Evolutionary conservation across 805 yeast species (phyloP).

Genomic region (Naumovozyma castellii): DNA sequence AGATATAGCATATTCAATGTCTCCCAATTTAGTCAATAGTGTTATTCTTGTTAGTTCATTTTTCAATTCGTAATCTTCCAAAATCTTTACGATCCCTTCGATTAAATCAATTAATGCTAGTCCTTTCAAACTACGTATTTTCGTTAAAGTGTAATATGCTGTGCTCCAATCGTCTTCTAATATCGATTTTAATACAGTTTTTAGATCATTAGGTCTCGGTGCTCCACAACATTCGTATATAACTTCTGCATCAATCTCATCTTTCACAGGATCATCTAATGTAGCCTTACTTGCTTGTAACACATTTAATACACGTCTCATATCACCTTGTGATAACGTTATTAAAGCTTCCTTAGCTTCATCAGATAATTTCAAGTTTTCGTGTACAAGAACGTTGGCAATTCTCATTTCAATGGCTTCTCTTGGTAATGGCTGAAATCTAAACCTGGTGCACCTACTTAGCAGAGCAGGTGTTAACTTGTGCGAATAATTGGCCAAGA

Average conservation of each 20-base stretch:
- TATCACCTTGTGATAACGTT: constrained; percentile 79
- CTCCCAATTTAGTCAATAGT: constrained; percentile 64
- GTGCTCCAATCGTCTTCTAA: constrained; percentile 84
- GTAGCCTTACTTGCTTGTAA: constrained; percentile 90
- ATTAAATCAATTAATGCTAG: constrained; percentile 82
- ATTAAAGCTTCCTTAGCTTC: constrained; percentile 62
- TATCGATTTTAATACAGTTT: constrained; percentile 63
- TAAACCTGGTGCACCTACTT: constrained; percentile 89
- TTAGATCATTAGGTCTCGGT: constrained; percentile 82
- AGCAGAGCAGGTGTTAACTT: constrained; percentile 89
- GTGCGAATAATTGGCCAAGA: constrained; percentile 91
- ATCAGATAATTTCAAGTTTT: constrained; percentile 46
- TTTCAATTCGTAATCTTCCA: constrained; percentile 59
- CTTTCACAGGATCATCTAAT: constrained; percentile 36
- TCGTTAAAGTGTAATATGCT: constrained; percentile 55
- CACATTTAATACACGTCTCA: constrained; percentile 90
- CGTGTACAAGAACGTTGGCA: constrained; percentile 57
- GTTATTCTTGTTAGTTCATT: constrained; percentile 46
- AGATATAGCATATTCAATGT: constrained; percentile 83
- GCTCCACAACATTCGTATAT: constrained; percentile 93
- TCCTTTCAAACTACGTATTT: constrained; percentile 64
- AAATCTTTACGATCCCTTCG: constrained; percentile 61
- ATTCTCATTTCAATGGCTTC: constrained; percentile 63
- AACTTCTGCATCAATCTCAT: constrained; percentile 59
- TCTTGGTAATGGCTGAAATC: constrained; percentile 73